Conservation (phyloP, 768 basidiomycete genomes). For the Lactarius hengduanensis region DNA sequence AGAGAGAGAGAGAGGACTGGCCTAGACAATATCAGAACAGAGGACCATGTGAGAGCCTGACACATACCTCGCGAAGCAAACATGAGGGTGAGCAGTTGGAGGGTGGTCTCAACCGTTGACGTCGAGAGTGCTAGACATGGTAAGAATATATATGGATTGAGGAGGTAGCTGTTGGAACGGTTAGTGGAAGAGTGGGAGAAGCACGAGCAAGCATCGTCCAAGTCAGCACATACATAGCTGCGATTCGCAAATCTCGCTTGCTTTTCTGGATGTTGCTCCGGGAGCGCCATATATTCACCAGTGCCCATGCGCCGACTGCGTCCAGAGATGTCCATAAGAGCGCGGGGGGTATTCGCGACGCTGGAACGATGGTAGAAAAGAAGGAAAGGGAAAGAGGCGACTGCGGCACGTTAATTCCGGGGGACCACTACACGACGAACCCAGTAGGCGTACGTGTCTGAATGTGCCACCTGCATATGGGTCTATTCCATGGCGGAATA, state of each 20-base stretch:
- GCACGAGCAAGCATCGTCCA: not conserved
- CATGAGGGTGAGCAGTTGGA: conserved; percentile 64
- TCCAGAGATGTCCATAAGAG: conserved; percentile 73
- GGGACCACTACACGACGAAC: not conserved
- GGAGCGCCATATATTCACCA: conserved; percentile 66
- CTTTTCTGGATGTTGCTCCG: conserved; percentile 52
- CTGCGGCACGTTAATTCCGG: conserved; percentile 40
- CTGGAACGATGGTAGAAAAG: conserved; percentile 69
- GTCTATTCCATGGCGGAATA: conserved; percentile 72
- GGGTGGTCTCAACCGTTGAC: conserved; percentile 75
- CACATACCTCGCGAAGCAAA: conserved; percentile 64
- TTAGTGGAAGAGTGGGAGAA: not conserved
- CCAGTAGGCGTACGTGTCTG: conserved; percentile 64
- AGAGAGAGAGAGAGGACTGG: conserved; percentile 52
- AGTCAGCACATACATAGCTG: conserved; percentile 54
- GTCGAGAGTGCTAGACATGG: conserved; percentile 81
- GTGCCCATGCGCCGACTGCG: conserved; percentile 60
- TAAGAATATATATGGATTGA: conserved; percentile 87
- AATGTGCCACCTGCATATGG: conserved; percentile 88
- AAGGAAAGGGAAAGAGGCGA: conserved; percentile 77
- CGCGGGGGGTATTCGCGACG: conserved; percentile 46
- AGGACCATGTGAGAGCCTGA: not conserved
- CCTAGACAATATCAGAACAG: conserved; percentile 42
- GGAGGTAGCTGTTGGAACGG: conserved; percentile 58
- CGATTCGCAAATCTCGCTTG: conserved; percentile 59